phyloP scores from a whole-genome alignment of 345 rosid species.

The Balakata baccata region DNA sequence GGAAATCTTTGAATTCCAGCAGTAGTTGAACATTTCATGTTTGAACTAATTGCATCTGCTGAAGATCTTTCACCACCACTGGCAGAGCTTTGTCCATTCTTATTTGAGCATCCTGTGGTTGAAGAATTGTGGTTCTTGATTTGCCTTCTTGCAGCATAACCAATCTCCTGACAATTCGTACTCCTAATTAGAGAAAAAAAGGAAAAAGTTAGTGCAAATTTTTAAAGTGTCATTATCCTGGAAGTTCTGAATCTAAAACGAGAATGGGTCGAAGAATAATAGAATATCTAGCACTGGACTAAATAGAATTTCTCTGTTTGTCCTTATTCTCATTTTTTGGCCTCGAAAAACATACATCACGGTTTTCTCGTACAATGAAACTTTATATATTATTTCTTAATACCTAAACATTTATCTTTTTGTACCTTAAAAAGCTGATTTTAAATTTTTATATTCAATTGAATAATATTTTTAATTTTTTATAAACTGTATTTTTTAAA shows the following conservation, averaged over 20 bases:
- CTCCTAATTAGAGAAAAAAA: slow-evolving; percentile 36
- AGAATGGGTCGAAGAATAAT: background rate
- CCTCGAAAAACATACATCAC: too few species aligned
- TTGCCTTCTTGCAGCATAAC: slow-evolving; percentile 49
- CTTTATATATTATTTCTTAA: too few species aligned
- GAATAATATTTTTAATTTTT: too few species aligned
- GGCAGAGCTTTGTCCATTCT: background rate
- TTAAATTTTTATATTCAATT: too few species aligned
- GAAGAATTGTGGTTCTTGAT: slow-evolving; percentile 17
- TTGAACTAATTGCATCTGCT: background rate
- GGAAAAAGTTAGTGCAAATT: too few species aligned
- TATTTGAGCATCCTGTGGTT: slow-evolving; percentile 11
- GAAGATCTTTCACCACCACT: background rate
- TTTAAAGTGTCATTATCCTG: background rate
- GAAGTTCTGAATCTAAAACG: background rate
- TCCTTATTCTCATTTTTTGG: too few species aligned
- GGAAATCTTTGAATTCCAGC: background rate
- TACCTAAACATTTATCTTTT: too few species aligned
- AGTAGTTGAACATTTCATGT: background rate
- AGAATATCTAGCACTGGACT: too few species aligned
- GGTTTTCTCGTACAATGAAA: too few species aligned
- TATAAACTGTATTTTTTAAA: too few species aligned
- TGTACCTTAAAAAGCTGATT: too few species aligned
- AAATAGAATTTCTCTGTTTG: too few species aligned
- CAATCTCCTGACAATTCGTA: slow-evolving; percentile 54